A percentile compares a stretch with the other conserved stretches of the same genome.
phyloP scores from a whole-genome alignment of 2,329 filamentous ascomycete species.

The Sarocladium brachiariae region DNA sequence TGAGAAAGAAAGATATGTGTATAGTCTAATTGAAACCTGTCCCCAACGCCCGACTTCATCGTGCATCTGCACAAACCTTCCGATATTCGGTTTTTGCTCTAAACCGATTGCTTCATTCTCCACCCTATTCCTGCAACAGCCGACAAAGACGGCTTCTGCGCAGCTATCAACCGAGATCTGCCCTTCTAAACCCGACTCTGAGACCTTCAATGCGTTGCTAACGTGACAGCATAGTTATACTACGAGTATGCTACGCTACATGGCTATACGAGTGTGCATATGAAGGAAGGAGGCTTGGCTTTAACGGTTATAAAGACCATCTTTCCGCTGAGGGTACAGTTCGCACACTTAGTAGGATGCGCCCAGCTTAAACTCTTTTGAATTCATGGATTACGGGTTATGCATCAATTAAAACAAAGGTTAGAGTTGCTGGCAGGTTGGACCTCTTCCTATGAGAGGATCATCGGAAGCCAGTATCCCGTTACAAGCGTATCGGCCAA shows the following conservation, averaged over 20 bases:
- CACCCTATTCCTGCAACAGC: no score
- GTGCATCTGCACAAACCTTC: no score
- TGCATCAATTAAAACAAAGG: no score
- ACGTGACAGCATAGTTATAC: background rate
- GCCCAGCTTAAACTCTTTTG: background rate
- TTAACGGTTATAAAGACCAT: background rate
- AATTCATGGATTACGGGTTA: no score
- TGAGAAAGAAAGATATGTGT: no score
- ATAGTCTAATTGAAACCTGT: no score
- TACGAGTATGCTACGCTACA: background rate
- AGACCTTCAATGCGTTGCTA: background rate
- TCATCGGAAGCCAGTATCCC: background rate
- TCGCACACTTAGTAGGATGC: background rate
- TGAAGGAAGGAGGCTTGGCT: background rate
- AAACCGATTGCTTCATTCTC: no score
- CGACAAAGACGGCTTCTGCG: no score
- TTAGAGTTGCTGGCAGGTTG: no score
- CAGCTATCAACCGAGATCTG: no score
- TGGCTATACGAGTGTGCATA: background rate
- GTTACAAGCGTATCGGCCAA: background rate
- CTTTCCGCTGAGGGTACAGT: background rate
- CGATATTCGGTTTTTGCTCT: no score
- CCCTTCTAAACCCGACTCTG: background rate
- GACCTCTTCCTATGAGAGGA: background rate
- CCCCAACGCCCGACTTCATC: no score